Percentiles rank a stretch among this genome's conserved stretches.
Conservation (phyloP, 306 rosid genomes). For the Glycine soja region DNA sequence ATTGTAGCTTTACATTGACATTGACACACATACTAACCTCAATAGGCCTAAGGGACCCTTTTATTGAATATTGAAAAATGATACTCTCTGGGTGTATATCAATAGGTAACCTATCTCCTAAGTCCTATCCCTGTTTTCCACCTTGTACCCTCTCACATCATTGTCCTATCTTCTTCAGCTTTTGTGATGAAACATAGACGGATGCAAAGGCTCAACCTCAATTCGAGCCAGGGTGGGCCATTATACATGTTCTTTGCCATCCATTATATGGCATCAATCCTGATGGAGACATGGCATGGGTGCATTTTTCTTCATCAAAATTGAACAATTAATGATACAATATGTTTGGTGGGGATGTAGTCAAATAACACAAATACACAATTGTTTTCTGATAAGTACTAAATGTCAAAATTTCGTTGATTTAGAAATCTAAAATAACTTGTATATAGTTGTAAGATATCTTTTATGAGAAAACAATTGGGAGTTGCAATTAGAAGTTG, state of each 20-base stretch:
- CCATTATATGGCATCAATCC: background rate
- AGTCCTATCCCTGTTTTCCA: background rate
- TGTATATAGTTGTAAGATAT: background rate
- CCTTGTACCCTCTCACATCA: background rate
- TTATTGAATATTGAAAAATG: background rate
- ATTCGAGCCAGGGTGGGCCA: background rate
- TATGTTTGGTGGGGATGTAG: too few species aligned
- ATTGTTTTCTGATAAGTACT: background rate
- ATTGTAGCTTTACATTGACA: background rate
- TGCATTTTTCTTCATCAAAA: background rate
- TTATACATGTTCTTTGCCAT: background rate
- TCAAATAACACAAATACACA: background rate
- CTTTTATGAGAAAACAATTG: background rate
- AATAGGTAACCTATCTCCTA: background rate
- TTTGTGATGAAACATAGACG: conserved; percentile 4
- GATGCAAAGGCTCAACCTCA: background rate
- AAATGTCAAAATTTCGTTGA: background rate
- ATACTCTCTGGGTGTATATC: background rate
- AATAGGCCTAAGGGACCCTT: conserved; percentile 1
- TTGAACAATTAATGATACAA: background rate
- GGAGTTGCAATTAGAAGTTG: too few species aligned
- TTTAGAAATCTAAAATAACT: background rate
- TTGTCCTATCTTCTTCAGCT: background rate
- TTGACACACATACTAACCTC: background rate
- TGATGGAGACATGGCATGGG: background rate